Evolutionary conservation across 1,284 basidiomycete genomes (phyloP).

Genomic region (Singerocomus inundabilis): DNA sequence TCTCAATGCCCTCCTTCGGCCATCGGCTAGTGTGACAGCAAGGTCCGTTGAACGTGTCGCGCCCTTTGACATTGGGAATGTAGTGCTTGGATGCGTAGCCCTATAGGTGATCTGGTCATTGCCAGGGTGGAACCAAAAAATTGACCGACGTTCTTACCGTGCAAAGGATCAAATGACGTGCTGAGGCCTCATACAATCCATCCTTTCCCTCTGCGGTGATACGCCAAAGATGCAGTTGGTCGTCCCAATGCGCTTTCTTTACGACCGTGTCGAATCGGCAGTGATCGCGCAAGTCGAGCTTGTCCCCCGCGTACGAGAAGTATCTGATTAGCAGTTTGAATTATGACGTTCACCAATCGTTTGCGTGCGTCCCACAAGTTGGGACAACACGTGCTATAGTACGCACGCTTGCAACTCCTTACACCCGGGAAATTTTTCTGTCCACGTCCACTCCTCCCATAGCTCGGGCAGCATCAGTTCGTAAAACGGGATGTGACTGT

Average conservation of each 20-base stretch:
- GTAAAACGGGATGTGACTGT: conserved; percentile 17
- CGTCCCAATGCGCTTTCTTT: conserved; percentile 18
- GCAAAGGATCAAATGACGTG: conserved; percentile 15
- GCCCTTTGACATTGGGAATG: conserved; percentile 13
- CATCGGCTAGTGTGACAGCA: conserved; percentile 7
- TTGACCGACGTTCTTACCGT: not conserved
- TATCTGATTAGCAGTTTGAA: conserved; percentile 5
- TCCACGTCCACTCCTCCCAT: conserved; percentile 22
- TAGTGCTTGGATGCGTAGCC: conserved; percentile 12
- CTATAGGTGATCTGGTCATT: conserved; percentile 1
- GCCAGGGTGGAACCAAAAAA: too few relatives aligned
- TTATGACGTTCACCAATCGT: too few relatives aligned
- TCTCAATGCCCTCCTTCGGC: too few relatives aligned
- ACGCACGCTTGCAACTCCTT: conserved; percentile 14
- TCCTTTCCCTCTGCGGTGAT: conserved; percentile 9
- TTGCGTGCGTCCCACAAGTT: too few relatives aligned
- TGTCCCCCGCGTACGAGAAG: conserved; percentile 16
- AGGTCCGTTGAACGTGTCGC: conserved; percentile 9
- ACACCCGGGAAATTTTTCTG: too few relatives aligned
- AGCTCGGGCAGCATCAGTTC: conserved; percentile 17
- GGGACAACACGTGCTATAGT: too few relatives aligned
- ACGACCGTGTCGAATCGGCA: conserved; percentile 17
- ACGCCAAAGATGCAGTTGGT: conserved; percentile 15
- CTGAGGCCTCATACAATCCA: not conserved
- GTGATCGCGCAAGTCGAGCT: conserved; percentile 13